Percentiles rank a stretch among this genome's conserved stretches.
Evolutionary conservation across 176 grass and related monocot species (phyloP).

Genomic region (Paspalum notatum): DNA sequence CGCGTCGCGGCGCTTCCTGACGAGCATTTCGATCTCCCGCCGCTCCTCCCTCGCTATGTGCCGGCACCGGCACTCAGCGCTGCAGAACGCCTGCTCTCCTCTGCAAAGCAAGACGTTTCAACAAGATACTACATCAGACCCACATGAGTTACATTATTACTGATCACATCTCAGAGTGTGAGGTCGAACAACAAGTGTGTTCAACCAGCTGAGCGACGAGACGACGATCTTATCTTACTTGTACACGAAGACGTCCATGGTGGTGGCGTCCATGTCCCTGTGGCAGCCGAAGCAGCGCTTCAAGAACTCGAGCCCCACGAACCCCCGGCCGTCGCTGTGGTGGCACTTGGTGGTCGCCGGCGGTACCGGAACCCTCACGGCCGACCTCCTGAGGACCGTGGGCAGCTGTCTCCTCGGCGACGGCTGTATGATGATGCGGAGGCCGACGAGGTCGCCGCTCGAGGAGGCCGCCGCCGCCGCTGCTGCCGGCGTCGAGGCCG

Average conservation of each 20-base stretch:
- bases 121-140: no score
- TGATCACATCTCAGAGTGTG: no score
- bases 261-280: constrained; percentile 49
- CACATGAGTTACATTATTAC: neutral
- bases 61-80: constrained; percentile 51
- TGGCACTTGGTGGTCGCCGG: no score
- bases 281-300: constrained; percentile 71
- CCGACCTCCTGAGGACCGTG: constrained; percentile 49
- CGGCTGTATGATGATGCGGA: constrained; percentile 67
- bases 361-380: neutral
- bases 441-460: constrained; percentile 52
- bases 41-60: constrained; percentile 61
- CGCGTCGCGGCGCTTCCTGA: constrained; percentile 42
- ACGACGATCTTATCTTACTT: constrained; percentile 36
- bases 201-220: no score
- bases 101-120: constrained; percentile 23
- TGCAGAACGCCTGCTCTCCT: constrained; percentile 70
- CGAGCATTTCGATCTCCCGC: constrained; percentile 53
- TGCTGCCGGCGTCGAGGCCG: neutral
- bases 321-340: neutral
- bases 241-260: constrained; percentile 82
- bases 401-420: constrained; percentile 14
- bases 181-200: no score
- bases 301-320: constrained; percentile 49
- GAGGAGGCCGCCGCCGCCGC: no score